Percentiles rank a stretch among this genome's conserved stretches.
Evolutionary conservation across 2,329 filamentous ascomycete species (phyloP).

Genomic region (Fusarium dlaminii): DNA sequence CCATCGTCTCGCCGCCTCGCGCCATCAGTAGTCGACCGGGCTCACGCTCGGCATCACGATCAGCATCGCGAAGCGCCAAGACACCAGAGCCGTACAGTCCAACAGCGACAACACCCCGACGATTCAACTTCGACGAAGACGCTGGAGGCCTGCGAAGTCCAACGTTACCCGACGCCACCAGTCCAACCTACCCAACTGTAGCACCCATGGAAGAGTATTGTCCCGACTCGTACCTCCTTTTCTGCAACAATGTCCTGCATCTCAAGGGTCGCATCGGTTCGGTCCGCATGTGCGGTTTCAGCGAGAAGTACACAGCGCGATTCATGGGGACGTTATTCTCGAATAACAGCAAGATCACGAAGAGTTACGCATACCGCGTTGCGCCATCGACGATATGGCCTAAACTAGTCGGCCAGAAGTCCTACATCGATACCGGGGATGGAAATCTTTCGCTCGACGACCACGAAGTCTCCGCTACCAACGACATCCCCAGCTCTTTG

Average conservation of each 20-base stretch:
- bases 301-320: constrained; percentile 42
- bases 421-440: constrained; percentile 40
- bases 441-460: constrained; percentile 37
- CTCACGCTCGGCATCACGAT: constrained; percentile 15
- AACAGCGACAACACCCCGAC: neutral
- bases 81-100: constrained; percentile 14
- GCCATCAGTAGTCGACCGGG: constrained; percentile 19
- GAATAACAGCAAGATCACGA: neutral
- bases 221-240: constrained; percentile 43
- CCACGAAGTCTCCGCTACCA: constrained; percentile 15
- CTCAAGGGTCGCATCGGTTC: constrained; percentile 46
- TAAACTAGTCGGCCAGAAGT: constrained; percentile 41
- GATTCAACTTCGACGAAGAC: neutral
- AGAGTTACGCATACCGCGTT: constrained; percentile 41
- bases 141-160: neutral
- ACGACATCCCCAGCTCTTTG: neutral
- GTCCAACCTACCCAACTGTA: neutral
- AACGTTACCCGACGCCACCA: neutral
- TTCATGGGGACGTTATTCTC: constrained; percentile 45
- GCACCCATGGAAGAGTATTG: constrained; percentile 38
- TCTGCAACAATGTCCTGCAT: constrained; percentile 45
- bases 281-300: constrained; percentile 51
- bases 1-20: neutral
- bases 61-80: constrained; percentile 7
- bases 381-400: constrained; percentile 48